These are phyloP conservation scores for Flaveria linearis DNA, from an alignment of 129 eudicot species.

Conservation along the genomic window DNA sequence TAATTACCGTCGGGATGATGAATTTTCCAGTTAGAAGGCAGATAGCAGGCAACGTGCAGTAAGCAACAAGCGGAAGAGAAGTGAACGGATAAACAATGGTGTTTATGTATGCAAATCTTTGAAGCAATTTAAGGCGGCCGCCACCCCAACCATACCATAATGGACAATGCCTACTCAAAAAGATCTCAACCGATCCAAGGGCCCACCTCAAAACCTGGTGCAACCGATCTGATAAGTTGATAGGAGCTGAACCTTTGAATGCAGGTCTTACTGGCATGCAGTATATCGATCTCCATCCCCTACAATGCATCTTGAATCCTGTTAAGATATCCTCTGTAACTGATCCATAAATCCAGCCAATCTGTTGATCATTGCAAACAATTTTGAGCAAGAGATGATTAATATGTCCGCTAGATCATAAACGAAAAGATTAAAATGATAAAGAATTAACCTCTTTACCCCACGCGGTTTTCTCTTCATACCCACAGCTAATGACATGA, in stretches of 20 bases:
- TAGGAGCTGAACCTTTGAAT: constrained; percentile 97
- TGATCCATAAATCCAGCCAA: constrained; percentile 99
- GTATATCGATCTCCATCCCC: constrained; percentile 99
- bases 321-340: constrained; percentile 97
- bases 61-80: constrained; percentile 93
- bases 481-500: constrained; percentile 97
- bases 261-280: constrained; percentile 99
- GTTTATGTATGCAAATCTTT: constrained; percentile 90
- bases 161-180: constrained; percentile 97
- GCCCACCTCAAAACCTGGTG: constrained; percentile 99
- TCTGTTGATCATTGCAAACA: constrained; percentile 47
- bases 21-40: constrained; percentile 97
- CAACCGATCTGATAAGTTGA: constrained; percentile 93
- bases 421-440: not conserved
- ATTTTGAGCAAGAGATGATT: not conserved
- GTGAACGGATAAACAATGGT: constrained; percentile 98
- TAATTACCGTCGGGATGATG: constrained; percentile 90
- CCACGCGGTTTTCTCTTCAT: constrained; percentile 99
- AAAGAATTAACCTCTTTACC: constrained; percentile 79
- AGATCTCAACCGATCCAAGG: constrained; percentile 94
- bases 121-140: constrained; percentile 96
- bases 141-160: constrained; percentile 98
- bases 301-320: constrained; percentile 99
- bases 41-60: constrained; percentile 83
- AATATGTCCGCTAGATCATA: not conserved